Evolutionary conservation across 805 yeast species (phyloP).

Genomic region (Candida dendrica): DNA sequence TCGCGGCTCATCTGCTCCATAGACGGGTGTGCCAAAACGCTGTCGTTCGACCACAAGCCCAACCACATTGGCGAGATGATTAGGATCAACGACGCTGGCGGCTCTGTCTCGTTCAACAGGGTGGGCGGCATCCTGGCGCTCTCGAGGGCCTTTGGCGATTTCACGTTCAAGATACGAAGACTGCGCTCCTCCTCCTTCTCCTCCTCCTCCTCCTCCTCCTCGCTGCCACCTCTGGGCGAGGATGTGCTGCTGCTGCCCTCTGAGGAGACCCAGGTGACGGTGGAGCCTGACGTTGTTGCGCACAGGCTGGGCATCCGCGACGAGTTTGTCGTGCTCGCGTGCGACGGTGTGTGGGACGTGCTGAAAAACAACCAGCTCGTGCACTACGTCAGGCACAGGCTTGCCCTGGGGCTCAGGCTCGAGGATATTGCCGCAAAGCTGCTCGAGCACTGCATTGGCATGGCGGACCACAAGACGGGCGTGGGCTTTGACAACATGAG

Average conservation of each 20-base stretch:
- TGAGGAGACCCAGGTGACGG: slow-evolving; percentile 74
- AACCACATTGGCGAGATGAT: slow-evolving; percentile 90
- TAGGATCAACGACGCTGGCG: slow-evolving; percentile 89
- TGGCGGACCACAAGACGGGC: slow-evolving; percentile 70
- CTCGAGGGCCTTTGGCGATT: slow-evolving; percentile 85
- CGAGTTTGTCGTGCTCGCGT: slow-evolving; percentile 67
- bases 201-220: too few species aligned
- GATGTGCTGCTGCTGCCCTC: slow-evolving; percentile 29
- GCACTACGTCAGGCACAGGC: slow-evolving; percentile 46
- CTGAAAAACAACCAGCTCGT: slow-evolving; percentile 51
- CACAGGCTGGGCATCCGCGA: slow-evolving; percentile 43
- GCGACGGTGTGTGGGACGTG: slow-evolving; percentile 83
- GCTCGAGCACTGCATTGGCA: slow-evolving; percentile 57
- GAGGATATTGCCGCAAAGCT: slow-evolving; percentile 53
- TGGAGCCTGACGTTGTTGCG: slow-evolving; percentile 65
- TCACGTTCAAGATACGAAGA: slow-evolving; percentile 37
- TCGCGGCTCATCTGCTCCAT: slow-evolving; percentile 54
- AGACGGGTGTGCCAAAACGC: slow-evolving; percentile 46
- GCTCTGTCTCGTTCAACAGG: slow-evolving; percentile 85
- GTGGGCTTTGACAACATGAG: slow-evolving; percentile 84
- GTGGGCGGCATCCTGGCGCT: slow-evolving; percentile 93
- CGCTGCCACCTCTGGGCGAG: too few species aligned
- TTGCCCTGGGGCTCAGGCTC: slow-evolving; percentile 49
- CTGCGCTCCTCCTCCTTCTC: slow-evolving; percentile 7
- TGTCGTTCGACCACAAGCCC: slow-evolving; percentile 86